Percentiles rank a stretch among this genome's conserved stretches.
Conservation (phyloP, 495 filamentous ascomycete genomes). For the Daldinia loculata region DNA sequence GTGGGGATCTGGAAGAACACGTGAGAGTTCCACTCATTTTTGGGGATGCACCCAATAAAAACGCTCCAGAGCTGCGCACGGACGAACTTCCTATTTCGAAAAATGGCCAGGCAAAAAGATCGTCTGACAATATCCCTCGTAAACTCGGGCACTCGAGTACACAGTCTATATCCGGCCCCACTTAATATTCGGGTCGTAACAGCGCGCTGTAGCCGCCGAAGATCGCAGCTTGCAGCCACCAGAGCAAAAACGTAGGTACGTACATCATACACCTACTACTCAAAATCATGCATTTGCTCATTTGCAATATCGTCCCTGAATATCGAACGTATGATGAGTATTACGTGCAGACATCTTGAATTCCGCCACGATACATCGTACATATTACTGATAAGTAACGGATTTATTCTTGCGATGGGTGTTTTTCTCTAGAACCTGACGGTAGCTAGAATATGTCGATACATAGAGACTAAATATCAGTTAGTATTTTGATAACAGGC, state of each 20-base stretch:
- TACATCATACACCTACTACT: background rate
- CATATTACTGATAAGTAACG: background rate
- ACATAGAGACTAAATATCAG: background rate
- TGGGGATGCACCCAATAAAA: no score
- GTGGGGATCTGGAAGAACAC: no score
- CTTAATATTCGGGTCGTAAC: slow-evolving; percentile 33
- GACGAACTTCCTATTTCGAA: no score
- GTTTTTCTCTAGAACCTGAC: background rate
- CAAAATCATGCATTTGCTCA: slow-evolving; percentile 12
- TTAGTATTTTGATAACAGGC: background rate
- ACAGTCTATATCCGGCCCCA: slow-evolving; percentile 27
- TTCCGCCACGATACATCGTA: background rate
- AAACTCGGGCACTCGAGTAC: slow-evolving; percentile 25
- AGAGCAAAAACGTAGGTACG: background rate
- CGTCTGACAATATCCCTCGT: no score
- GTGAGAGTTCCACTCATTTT: no score
- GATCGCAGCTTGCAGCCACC: slow-evolving; percentile 35
- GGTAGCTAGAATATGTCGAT: background rate
- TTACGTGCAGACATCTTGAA: slow-evolving; percentile 13
- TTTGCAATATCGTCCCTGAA: slow-evolving; percentile 32
- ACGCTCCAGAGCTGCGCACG: no score
- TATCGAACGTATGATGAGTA: slow-evolving; percentile 26
- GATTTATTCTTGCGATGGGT: background rate
- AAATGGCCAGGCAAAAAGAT: no score
- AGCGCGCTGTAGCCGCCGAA: slow-evolving; percentile 43